Evolutionary conservation across 129 eudicot species (phyloP).

Genomic region (Pulicaria dysenterica): DNA sequence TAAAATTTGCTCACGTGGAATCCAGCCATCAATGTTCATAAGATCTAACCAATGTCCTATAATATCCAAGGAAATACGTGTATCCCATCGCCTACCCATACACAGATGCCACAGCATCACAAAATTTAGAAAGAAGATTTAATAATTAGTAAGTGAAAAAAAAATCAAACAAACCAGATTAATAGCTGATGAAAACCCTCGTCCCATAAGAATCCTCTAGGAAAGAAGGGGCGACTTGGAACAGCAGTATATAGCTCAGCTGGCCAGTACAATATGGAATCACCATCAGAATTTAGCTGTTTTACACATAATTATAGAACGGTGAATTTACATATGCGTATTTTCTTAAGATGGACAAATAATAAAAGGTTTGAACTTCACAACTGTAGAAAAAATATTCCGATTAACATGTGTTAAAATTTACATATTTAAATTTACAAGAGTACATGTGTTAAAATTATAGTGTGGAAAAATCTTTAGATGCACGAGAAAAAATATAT

Average conservation of each 20-base stretch:
- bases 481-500: too few relatives aligned
- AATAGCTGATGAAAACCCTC: constrained; percentile 98
- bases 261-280: constrained; percentile 82
- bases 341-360: neutral
- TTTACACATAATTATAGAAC: constrained; percentile 29
- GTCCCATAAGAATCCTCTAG: constrained; percentile 97
- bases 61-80: constrained; percentile 76
- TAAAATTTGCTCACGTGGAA: constrained; percentile 98
- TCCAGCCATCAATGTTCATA: constrained; percentile 99
- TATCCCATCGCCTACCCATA: constrained; percentile 86
- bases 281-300: constrained; percentile 64
- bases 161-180: constrained; percentile 61
- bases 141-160: neutral
- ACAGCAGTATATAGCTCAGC: constrained; percentile 98
- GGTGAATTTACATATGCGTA: neutral
- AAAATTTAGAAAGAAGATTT: neutral
- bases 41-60: constrained; percentile 98
- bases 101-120: constrained; percentile 11
- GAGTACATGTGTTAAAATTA: constrained; percentile 13
- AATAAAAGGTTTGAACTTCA: neutral
- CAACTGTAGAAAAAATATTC: neutral
- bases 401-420: too few relatives aligned
- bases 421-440: constrained; percentile 10
- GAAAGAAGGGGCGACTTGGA: constrained; percentile 97
- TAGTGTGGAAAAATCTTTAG: neutral